Evolutionary conservation across 2,329 filamentous ascomycete genomes (phyloP).

Genomic region (Pseudogymnoascus pannorum): DNA sequence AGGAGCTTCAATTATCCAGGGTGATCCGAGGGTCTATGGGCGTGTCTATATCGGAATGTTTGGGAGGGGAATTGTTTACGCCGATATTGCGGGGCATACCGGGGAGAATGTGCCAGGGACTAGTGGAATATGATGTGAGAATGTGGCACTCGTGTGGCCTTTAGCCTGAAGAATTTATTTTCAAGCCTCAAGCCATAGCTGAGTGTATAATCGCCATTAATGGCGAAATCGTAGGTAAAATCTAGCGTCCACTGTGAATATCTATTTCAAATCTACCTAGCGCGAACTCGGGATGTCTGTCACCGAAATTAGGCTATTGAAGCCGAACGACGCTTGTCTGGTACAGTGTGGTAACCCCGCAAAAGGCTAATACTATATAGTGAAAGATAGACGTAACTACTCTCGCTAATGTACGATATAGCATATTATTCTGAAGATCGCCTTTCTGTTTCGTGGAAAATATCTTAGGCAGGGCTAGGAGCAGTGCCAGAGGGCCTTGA

Average conservation of each 20-base stretch:
- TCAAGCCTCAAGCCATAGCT: not conserved
- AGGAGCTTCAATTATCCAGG: constrained; percentile 11
- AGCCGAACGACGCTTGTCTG: not conserved
- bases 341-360: not conserved
- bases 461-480: not conserved
- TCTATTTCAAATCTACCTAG: not conserved
- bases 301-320: not conserved
- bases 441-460: constrained; percentile 8
- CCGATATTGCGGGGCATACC: constrained; percentile 12
- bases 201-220: not conserved
- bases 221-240: not conserved
- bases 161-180: not conserved
- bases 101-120: constrained; percentile 8
- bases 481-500: not conserved
- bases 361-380: not conserved
- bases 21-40: constrained; percentile 14
- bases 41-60: constrained; percentile 15
- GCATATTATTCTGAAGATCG: not conserved
- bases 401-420: not conserved
- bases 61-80: constrained; percentile 15
- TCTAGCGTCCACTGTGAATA: not conserved
- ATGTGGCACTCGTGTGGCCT: not conserved
- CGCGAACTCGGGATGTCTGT: not conserved
- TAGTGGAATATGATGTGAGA: constrained; percentile 9
- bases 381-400: not conserved